phyloP scores from a whole-genome alignment of 371 early-diverging fungal species.

The Mucor ambiguus region DNA sequence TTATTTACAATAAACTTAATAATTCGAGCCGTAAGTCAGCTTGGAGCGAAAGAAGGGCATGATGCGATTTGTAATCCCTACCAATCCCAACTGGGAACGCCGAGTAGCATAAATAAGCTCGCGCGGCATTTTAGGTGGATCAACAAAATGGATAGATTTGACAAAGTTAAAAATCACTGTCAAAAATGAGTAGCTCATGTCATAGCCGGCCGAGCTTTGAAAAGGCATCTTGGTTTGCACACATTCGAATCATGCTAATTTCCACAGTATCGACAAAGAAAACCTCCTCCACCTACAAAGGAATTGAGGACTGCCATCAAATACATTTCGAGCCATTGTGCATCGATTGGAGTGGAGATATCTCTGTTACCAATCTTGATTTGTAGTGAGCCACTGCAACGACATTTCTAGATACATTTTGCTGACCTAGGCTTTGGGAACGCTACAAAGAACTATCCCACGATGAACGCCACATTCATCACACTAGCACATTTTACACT shows the following conservation, averaged over 20 bases:
- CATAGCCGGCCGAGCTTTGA: too few relatives aligned
- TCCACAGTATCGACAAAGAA: too few relatives aligned
- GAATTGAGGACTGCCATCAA: too few relatives aligned
- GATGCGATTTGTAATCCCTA: too few relatives aligned
- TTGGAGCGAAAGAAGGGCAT: neutral
- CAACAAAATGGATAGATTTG: neutral
- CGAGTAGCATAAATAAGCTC: neutral
- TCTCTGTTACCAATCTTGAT: neutral
- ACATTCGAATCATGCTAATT: too few relatives aligned
- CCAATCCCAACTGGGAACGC: too few relatives aligned
- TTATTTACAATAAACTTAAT: constrained; percentile 7
- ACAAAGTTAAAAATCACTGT: neutral
- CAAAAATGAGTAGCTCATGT: neutral
- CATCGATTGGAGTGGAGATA: neutral
- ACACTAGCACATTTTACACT: neutral
- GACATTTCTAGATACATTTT: neutral
- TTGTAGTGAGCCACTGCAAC: neutral
- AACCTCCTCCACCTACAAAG: too few relatives aligned
- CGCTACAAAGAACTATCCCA: neutral
- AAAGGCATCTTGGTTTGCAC: too few relatives aligned
- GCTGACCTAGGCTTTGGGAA: neutral
- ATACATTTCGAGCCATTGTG: too few relatives aligned
- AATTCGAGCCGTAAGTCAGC: neutral
- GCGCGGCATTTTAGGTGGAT: neutral
- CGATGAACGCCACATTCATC: neutral